Evolutionary conservation across 345 rosid genomes (phyloP).

Genomic region (Brassica cretica): DNA sequence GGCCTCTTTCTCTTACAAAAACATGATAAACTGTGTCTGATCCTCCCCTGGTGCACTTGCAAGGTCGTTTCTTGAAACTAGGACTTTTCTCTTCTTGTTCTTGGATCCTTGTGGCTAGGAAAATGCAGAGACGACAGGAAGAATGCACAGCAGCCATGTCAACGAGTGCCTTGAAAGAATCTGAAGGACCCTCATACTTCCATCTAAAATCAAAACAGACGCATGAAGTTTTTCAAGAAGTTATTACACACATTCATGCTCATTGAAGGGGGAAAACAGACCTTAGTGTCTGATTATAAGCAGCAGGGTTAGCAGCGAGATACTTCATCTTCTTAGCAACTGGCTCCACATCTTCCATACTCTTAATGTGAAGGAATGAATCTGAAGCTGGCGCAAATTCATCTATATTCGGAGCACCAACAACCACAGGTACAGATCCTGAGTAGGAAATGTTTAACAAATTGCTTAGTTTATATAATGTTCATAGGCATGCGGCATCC

Average conservation of each 20-base stretch:
- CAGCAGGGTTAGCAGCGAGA: slow-evolving; percentile 68
- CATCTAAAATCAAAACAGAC: slow-evolving; percentile 52
- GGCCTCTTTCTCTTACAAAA: slow-evolving; percentile 84
- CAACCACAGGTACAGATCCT: slow-evolving; percentile 91
- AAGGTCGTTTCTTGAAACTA: slow-evolving; percentile 65
- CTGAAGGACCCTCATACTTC: slow-evolving; percentile 95
- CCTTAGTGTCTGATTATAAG: slow-evolving; percentile 79
- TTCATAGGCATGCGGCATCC: not conserved
- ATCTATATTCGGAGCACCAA: slow-evolving; percentile 90
- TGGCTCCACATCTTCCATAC: slow-evolving; percentile 52
- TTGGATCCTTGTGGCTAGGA: slow-evolving; percentile 66
- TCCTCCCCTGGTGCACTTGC: slow-evolving; percentile 74
- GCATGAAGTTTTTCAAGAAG: slow-evolving; percentile 18
- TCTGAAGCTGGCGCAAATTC: slow-evolving; percentile 76
- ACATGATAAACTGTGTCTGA: slow-evolving; percentile 70
- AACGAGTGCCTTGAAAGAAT: slow-evolving; percentile 92
- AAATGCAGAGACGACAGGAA: slow-evolving; percentile 97
- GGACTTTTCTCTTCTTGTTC: slow-evolving; percentile 70
- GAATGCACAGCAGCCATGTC: slow-evolving; percentile 98
- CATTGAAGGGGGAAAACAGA: slow-evolving; percentile 1
- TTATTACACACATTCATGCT: not conserved
- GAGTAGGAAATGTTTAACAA: slow-evolving; percentile 9
- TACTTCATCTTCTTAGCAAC: slow-evolving; percentile 75
- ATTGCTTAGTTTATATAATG: not conserved
- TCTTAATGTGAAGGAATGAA: slow-evolving; percentile 70